Percentiles rank a stretch among this genome's conserved stretches.
phyloP scores from a whole-genome alignment of 2,329 filamentous ascomycete species.

The Fonsecaea multimorphosa region DNA sequence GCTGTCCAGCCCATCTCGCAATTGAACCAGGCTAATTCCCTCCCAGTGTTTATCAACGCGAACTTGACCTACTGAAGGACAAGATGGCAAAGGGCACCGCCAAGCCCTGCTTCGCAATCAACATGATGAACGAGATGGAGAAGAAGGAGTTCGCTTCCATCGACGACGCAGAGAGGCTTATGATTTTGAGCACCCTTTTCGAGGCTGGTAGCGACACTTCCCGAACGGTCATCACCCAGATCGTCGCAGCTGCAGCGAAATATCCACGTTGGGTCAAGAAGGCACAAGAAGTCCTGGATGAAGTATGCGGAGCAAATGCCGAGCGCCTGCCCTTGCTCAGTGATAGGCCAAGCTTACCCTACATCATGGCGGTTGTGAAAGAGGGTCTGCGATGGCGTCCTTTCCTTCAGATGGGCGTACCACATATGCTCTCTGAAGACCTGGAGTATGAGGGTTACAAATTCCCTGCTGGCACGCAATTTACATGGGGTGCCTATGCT shows the following conservation, averaged over 20 bases:
- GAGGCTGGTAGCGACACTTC: slow-evolving; percentile 61
- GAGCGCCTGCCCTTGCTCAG: slow-evolving; percentile 44
- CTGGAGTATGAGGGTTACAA: slow-evolving; percentile 52
- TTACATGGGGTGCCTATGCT: slow-evolving; percentile 54
- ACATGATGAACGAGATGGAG: slow-evolving; percentile 42
- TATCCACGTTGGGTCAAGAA: slow-evolving; percentile 52
- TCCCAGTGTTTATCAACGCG: slow-evolving; percentile 37
- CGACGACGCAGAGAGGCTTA: slow-evolving; percentile 50
- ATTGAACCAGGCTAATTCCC: background rate
- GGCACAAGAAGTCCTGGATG: slow-evolving; percentile 54
- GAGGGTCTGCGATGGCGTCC: slow-evolving; percentile 48
- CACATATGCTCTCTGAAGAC: slow-evolving; percentile 36
- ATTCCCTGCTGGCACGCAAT: slow-evolving; percentile 57
- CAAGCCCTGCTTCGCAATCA: slow-evolving; percentile 47
- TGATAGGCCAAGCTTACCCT: slow-evolving; percentile 43
- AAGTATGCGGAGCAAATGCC: slow-evolving; percentile 43
- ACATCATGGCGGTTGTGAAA: slow-evolving; percentile 44
- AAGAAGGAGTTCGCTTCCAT: slow-evolving; percentile 40
- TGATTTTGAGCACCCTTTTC: slow-evolving; percentile 48
- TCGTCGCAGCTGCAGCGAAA: slow-evolving; percentile 57
- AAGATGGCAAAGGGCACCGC: slow-evolving; percentile 41
- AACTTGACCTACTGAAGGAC: slow-evolving; percentile 38
- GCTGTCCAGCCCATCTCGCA: too few species aligned
- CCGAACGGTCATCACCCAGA: slow-evolving; percentile 54
- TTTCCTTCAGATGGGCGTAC: slow-evolving; percentile 49